phyloP scores from a whole-genome alignment of 208 protist genomes.

The Leishmania martiniquensis region DNA sequence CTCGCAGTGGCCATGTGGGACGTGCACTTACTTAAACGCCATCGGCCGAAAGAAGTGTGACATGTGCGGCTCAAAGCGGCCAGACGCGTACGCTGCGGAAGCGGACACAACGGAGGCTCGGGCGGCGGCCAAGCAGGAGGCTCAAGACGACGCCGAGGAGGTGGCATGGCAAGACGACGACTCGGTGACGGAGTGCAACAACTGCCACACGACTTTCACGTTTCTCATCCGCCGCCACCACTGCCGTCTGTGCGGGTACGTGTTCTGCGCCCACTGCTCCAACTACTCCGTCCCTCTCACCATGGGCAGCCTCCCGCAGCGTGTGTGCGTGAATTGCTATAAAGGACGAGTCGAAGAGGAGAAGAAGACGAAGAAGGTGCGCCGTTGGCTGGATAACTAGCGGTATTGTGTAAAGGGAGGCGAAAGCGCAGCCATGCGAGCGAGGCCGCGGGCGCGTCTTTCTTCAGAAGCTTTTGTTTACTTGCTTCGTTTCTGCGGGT shows the following conservation, averaged over 20 bases:
- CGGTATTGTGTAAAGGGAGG: neutral
- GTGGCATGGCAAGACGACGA: slow-evolving; percentile 85
- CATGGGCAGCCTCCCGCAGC: slow-evolving; percentile 44
- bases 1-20: slow-evolving; percentile 56
- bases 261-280: slow-evolving; percentile 84
- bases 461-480: neutral
- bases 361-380: slow-evolving; percentile 24
- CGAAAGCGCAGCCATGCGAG: neutral
- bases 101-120: slow-evolving; percentile 25
- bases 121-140: slow-evolving; percentile 36
- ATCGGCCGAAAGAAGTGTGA: slow-evolving; percentile 60
- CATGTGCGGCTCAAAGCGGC: slow-evolving; percentile 66
- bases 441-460: neutral
- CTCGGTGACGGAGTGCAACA: slow-evolving; percentile 69
- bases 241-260: slow-evolving; percentile 82
- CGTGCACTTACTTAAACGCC: slow-evolving; percentile 75
- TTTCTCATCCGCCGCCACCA: slow-evolving; percentile 78
- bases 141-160: slow-evolving; percentile 63
- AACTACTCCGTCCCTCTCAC: slow-evolving; percentile 51
- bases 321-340: slow-evolving; percentile 71
- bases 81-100: slow-evolving; percentile 42
- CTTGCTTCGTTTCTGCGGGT: neutral
- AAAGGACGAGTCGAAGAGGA: slow-evolving; percentile 37
- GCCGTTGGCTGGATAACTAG: slow-evolving; percentile 10
- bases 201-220: slow-evolving; percentile 72